Percentiles rank a stretch among this genome's conserved stretches.
These are phyloP conservation scores for Blastobotrys malaysiensis DNA, from an alignment of 1,139 yeast species.

Conservation along the genomic window DNA sequence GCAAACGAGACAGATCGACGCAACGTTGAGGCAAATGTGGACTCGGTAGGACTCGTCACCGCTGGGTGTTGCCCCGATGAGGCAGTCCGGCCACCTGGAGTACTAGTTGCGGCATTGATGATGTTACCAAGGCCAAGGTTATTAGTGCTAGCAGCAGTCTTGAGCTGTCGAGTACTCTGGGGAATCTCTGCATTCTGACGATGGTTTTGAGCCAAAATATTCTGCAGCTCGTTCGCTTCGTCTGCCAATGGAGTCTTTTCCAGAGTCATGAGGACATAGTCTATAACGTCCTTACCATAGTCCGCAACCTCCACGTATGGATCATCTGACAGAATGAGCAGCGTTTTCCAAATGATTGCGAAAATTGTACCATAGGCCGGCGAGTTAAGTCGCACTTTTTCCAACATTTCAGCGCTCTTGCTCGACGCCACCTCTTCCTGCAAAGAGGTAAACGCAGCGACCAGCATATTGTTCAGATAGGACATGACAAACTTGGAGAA, in stretches of 20 bases:
- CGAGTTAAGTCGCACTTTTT: conserved; percentile 39
- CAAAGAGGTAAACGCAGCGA: conserved; percentile 80
- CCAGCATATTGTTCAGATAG: conserved; percentile 69
- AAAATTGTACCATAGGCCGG: conserved; percentile 87
- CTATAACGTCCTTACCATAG: conserved; percentile 70
- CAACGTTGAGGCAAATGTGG: conserved; percentile 24
- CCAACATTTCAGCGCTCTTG: conserved; percentile 54
- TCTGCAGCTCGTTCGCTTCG: conserved; percentile 18
- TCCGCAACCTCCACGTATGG: conserved; percentile 80
- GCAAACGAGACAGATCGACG: conserved; percentile 37
- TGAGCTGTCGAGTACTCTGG: background rate
- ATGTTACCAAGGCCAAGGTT: conserved; percentile 9
- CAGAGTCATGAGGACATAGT: conserved; percentile 61
- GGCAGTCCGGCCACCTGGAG: background rate
- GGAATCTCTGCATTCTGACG: background rate
- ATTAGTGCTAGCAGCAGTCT: conserved; percentile 6
- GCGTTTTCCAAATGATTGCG: conserved; percentile 81
- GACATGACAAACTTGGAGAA: conserved; percentile 68
- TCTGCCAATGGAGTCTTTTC: conserved; percentile 53
- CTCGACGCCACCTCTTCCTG: conserved; percentile 72
- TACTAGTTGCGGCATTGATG: background rate
- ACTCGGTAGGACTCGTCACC: conserved; percentile 12
- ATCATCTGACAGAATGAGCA: conserved; percentile 77
- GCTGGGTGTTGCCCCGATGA: background rate
- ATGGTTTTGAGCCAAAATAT: background rate